Evolutionary conservation across 345 rosid genomes (phyloP), one percentile per base, ranked within the genome.

Genomic region (Litchi chinensis): DNA sequence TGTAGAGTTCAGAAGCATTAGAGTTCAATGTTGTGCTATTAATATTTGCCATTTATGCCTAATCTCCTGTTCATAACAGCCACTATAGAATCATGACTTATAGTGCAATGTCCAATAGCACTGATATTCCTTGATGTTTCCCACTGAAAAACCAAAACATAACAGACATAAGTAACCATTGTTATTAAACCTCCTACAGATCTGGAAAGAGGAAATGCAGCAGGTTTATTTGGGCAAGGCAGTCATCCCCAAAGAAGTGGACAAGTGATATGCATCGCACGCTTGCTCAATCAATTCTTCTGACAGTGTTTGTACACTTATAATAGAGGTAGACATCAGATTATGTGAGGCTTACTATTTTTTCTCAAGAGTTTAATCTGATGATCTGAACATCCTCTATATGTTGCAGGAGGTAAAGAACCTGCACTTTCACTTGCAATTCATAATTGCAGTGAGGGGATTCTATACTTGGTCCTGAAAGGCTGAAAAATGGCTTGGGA

Each of bases 141-240:
- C n/a, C 8, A 4, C 11, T 60, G 52, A 40, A 21, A 21, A 21
- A 60, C 40, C 13, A 22, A 10, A 40, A 4, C 48, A 6, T 32
- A 19, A 72, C 26, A 10, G n/a, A 26, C 19, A 63, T 1, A 28
- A 64, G 41, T 46, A 65, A 48, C 48, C 15, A 5, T 1, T 68
- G 66, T 50, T 50, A 50, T 56, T 41, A 16, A 21, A 16, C 43
- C 19, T 60, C 57, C 2, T 81, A 78, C 88, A 97, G 98, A 94
- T 94, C 50, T 97, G 99, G 99, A 90, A 89, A 78, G 98, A 93
- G 74, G 98, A 97, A 89, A 86, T 97, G 97, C 95, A 81, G 60
- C 93, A 83, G 75, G 97, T 97, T 79, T 97, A 94, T 83, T 83
- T 85, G 12, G 91, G 92, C 83, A 86, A 88, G 71, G 93, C 94